Base-by-base conservation (phyloP, 768 basidiomycete species). In the Boletus coccyginus region DNA sequence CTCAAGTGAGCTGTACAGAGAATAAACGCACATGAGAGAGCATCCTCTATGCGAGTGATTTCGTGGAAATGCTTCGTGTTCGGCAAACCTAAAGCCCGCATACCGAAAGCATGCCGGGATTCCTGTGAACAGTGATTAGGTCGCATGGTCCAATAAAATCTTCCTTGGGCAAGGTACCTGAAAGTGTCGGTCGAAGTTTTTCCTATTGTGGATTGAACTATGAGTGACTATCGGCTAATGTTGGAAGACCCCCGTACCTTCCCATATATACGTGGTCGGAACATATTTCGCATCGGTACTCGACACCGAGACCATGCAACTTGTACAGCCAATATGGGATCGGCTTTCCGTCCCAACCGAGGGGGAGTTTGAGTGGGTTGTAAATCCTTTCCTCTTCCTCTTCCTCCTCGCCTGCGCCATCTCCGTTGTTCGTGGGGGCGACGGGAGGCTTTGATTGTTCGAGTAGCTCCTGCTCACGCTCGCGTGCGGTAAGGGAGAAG, bases 1-100 rank as follows among this genome's bases (percentile, higher is more conserved):
- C 31, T 36, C 42, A 33, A 48, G 43, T 17, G 33, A 46, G 32
- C 36, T 13, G 29, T 17, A 36, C 31, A 53, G 31, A 27, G 33
- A 33, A 58, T 31, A 44, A 31, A 86, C 94, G 63, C 70, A 98
- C 96, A 77, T 33, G 94, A 84, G 53, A 99, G 83, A 0, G 95
- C 97, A 76, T 99, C 97, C 66, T 94, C 91, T 61, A 99, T 99
- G 50, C 88, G 85, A 27, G 94, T 98, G 57, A 99, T 98, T 73
- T 97, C 97, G 68, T 97, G 94, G 79, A 98, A 99, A 74, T 99
- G 97, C 73, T 96, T 98, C 3, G 96, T 98, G 62, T 98, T 98
- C 1, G 97, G 97, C 55, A 99, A 79, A 36, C 97, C 97, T 31
- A 99, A 81, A 12, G 96, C 94, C 46, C 94, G 88, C 94, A 99